These are phyloP conservation scores for Rutidosis leptorrhynchoides DNA, from an alignment of 129 eudicot genomes.

Conservation along the genomic window DNA sequence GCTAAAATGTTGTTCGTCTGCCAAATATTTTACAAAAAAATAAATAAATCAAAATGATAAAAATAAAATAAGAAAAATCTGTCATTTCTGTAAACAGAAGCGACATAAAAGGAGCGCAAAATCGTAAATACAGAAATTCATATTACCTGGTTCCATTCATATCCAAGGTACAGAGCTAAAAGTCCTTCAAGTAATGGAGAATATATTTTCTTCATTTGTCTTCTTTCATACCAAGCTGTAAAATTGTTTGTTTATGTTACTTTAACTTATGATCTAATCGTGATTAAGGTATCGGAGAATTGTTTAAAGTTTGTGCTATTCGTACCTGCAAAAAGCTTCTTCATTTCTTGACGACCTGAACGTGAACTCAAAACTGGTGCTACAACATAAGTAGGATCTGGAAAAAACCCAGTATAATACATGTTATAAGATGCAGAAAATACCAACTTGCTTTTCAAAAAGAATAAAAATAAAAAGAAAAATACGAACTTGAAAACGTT, in stretches of 20 bases:
- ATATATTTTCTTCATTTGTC: conserved; percentile 94
- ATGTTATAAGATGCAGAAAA: conserved; percentile 1
- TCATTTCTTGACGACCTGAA: conserved; percentile 75
- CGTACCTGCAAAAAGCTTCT: conserved; percentile 91
- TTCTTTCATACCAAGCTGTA: conserved; percentile 97
- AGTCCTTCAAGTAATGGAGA: conserved; percentile 85
- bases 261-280: neutral
- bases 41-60: no score
- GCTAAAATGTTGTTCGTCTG: conserved; percentile 86
- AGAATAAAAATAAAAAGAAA: neutral
- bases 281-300: neutral
- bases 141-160: conserved; percentile 87
- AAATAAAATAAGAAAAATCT: no score
- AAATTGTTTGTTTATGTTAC: neutral
- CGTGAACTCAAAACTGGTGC: conserved; percentile 80
- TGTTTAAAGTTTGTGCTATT: neutral
- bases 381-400: conserved; percentile 94
- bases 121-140: neutral
- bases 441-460: no score
- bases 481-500: neutral
- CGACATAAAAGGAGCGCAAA: neutral
- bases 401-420: conserved; percentile 6
- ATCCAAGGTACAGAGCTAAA: conserved; percentile 93
- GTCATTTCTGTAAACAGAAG: neutral
- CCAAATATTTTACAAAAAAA: neutral